phyloP scores from a whole-genome alignment of 1,139 yeast genomes.

The Pichia sp. region DNA sequence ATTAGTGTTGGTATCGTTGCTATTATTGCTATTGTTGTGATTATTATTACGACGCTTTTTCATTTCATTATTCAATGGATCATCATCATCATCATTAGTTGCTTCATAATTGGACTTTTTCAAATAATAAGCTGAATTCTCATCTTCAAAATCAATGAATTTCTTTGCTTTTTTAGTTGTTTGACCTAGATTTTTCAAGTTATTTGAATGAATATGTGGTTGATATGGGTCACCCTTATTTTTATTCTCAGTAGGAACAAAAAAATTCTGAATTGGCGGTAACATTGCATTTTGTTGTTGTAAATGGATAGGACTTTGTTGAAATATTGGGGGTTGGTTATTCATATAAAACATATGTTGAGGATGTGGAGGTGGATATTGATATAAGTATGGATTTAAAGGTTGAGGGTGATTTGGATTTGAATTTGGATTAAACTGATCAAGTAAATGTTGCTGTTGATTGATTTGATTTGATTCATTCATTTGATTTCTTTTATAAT shows the following conservation, averaged over 20 bases:
- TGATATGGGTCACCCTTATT: not conserved
- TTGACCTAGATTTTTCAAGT: not conserved
- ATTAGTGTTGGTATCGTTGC: not conserved
- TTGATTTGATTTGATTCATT: not conserved
- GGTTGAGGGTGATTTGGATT: too few species aligned
- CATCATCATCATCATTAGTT: not conserved
- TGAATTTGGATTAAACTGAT: not conserved
- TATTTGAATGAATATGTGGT: not conserved
- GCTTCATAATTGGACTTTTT: not conserved
- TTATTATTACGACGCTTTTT: not conserved
- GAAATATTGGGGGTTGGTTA: not conserved
- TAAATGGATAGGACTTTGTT: not conserved
- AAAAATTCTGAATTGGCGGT: not conserved
- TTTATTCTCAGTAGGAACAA: not conserved
- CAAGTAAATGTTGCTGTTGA: not conserved
- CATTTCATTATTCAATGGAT: not conserved
- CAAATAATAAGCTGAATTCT: conserved; percentile 5
- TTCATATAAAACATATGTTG: not conserved
- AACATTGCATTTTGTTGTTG: not conserved
- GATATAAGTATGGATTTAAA: not conserved
- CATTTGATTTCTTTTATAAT: not conserved
- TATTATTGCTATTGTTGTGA: not conserved
- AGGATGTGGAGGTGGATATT: not conserved
- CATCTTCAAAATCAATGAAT: conserved; percentile 11
- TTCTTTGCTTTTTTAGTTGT: not conserved